Base-by-base conservation (phyloP, 2,329 filamentous ascomycete species). In the Aspergillus sp. region DNA sequence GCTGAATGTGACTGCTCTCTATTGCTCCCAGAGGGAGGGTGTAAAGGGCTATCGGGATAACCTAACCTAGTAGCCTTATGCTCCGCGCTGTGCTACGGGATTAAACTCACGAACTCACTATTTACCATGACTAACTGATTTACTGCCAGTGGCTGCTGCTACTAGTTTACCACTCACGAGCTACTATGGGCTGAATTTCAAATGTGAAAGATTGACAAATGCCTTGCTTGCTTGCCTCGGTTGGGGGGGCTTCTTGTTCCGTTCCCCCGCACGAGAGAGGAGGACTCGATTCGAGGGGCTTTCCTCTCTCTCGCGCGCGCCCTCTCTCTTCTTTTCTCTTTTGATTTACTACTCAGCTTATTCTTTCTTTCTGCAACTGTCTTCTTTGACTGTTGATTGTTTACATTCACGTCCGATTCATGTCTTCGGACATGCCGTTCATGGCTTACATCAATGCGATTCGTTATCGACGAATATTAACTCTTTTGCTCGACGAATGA, bases 211-310 rank as follows among this genome's bases (percentile, higher is more conserved):
- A 23, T n/a, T 28, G 21, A 49, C 39, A 30, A 30, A 30, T 30
- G 10, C 28, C 10, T 30, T 53, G 53, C 58, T 54, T 55, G 9
- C 9, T 30, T 53, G 53, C 58, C 58, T 55, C 58, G 58, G 58
- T 48, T 60, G 54, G 38, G 58, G 21, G 36, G 30, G 39, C 53
- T 60, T 57, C 38, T 38, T 51, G 58, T 28, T 53, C 41, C 17
- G 19, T 39, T 45, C 19, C 47, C 47, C 47, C 47, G 47, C 47
- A 50, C 25, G 23, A 17, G 47, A 17, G 17, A 36, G 10, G 30
- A 10, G 32, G 10, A 2, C 12, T 36, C 32, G 32, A 36, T 36
- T 36, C 32, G 12, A 36, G 32, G 32, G 32, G 32, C 12, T 30
- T n/a, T 41, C 32, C 38, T 59, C 28, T 39, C 32, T 8, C 23